Percentiles rank a stretch among this genome's conserved stretches.
Evolutionary conservation across 306 rosid species (phyloP).

Genomic region (Cyclanthera cordifolia): DNA sequence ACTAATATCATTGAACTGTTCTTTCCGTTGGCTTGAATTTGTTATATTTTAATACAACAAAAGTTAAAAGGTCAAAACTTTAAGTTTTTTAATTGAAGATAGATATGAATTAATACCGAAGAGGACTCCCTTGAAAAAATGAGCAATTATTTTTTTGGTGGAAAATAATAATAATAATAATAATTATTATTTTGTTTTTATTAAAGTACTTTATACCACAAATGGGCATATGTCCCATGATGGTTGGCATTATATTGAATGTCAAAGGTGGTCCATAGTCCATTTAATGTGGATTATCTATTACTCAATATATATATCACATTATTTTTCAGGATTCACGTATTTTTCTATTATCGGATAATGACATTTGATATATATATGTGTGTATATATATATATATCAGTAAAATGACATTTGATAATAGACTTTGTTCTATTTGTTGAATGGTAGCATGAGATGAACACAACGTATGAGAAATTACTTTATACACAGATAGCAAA

Average conservation of each 20-base stretch:
- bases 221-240: neutral
- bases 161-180: too few species aligned
- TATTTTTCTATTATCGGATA: neutral
- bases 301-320: neutral
- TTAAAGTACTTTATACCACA: neutral
- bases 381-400: too few species aligned
- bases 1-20: too few species aligned
- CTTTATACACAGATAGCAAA: neutral
- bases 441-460: neutral
- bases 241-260: constrained; percentile 9
- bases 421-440: neutral
- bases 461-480: neutral
- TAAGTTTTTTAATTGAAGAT: too few species aligned
- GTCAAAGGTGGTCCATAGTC: constrained; percentile 7
- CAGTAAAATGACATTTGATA: neutral
- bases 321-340: neutral
- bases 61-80: too few species aligned
- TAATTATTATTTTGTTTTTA: too few species aligned
- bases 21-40: too few species aligned
- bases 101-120: too few species aligned
- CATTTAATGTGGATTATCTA: constrained; percentile 5
- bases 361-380: neutral
- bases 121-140: too few species aligned
- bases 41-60: too few species aligned
- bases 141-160: too few species aligned